A percentile compares a stretch with the other conserved stretches of the same genome.
Evolutionary conservation across 768 basidiomycete genomes (phyloP).

Genomic region (Auriscalpium microsporum): DNA sequence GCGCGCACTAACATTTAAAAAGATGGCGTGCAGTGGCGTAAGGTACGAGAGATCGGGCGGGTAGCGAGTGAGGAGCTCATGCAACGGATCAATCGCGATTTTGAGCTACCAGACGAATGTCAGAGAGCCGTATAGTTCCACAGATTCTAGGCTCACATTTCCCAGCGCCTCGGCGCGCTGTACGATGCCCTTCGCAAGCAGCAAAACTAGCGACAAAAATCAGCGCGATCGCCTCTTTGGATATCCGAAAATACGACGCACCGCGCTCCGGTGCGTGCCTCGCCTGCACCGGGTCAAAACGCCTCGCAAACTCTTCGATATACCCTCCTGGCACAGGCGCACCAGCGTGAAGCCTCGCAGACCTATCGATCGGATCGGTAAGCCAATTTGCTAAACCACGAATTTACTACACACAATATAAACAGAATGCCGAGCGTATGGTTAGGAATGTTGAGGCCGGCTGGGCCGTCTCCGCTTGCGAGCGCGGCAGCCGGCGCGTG

Average conservation of each 20-base stretch:
- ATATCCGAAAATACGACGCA: conserved; percentile 18
- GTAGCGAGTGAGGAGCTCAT: conserved; percentile 54
- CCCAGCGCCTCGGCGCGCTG: conserved; percentile 38
- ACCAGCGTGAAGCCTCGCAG: background rate
- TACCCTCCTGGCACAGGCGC: background rate
- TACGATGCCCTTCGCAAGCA: conserved; percentile 57
- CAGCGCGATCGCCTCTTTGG: background rate
- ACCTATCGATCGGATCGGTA: background rate
- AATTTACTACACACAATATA: background rate
- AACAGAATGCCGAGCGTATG: background rate
- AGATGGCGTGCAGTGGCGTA: conserved; percentile 63
- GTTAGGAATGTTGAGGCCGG: background rate
- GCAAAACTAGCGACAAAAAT: conserved; percentile 39
- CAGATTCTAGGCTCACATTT: conserved; percentile 35
- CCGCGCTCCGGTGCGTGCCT: conserved; percentile 63
- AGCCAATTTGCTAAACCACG: background rate
- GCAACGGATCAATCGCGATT: conserved; percentile 49
- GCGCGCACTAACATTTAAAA: conserved; percentile 43
- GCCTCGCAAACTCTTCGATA: conserved; percentile 42
- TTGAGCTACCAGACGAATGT: conserved; percentile 27
- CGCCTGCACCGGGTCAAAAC: conserved; percentile 57
- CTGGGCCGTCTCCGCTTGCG: background rate
- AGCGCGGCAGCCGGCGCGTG: background rate
- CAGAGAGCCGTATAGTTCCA: background rate
- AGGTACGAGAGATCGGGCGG: conserved; percentile 47